Base-by-base conservation (phyloP, 371 early-diverging fungal genomes). In the Actinomucor elegans region DNA sequence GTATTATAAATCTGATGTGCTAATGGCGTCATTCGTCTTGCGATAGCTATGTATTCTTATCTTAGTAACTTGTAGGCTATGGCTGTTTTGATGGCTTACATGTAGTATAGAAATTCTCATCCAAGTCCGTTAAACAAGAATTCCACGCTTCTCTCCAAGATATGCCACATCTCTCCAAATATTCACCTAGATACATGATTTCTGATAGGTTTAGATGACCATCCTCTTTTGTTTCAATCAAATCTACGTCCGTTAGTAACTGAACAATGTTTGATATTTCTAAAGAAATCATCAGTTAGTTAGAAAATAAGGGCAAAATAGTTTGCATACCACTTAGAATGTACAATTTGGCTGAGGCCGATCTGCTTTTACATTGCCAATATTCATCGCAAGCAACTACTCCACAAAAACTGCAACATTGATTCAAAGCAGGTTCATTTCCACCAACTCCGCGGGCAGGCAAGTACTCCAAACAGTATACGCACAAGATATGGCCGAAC, bases 381-480 rank as follows among this genome's bases (percentile, higher is more conserved):
- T 55, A 60, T 2, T 37, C 29, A 40, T 60, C 57, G 15, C 65
- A 65, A 7, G 60, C 45, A 2, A 60, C 41, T 7, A 51, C 40
- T 11, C 65, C 65, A 52, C 65, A 65, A 17, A 65, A 60, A 18
- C 49, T 44, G 44, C 56, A 57, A 9, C 56, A 52, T 37, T 57
- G 60, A n/a, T 56, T 38, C 8, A 61, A 24, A n/a, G 34, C 42
- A 9, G 48, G 65, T 17, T 51, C 57, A 31, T 42, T 52, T 2
- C 31, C 44, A 29, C 10, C 17, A 11, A 33, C 24, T 6, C 52
- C 49, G 20, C 52, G 29, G 6, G 57, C 52, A 14, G 63, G 63
- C 52, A 62, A 52, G 32, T 43, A 57, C 12, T 46, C 42, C 11
- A 21, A 36, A 21, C 63, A 62, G 15, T 26, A 62, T 1, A 21